Base-by-base conservation (phyloP, 2,329 filamentous ascomycete genomes). In the Phoma sp. region DNA sequence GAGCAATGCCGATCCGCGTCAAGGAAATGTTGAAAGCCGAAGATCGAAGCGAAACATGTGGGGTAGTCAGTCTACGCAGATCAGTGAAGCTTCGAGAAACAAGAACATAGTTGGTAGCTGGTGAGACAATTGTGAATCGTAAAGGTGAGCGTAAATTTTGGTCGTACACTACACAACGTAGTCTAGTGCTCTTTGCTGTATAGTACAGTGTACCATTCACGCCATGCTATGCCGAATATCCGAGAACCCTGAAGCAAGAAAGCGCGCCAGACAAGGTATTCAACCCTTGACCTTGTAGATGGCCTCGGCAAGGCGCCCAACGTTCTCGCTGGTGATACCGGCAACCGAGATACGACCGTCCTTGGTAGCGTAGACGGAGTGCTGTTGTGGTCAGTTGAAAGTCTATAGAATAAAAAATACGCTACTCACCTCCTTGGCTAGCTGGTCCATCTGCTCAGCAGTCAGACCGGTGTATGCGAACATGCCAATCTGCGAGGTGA, bases 311-410 rank as follows among this genome's bases (percentile, higher is more conserved):
- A 95, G 85, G 63, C 89, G 87, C 70, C 87, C 87, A 57, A 94
- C 90, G 72, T 94, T 94, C 67, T 82, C 88, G 64, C 79, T 85
- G 46, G 90, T 95, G 77, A 95, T 94, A 67, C 91, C 91, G 40
- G 91, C 91, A 50, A 95, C 90, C 41, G 89, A 92, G 76, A 95
- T 95, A 73, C 91, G 86, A 68, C 91, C 91, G 74, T 95, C 90
- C 83, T 92, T 95, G 79, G 95, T 98, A 64, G 93, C 94, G 77
- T 99, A 99, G 70, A 99, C 94, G 58, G 92, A 96, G 85, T 95
- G 91, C 83, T 86, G 58, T 38, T 4, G 35, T 19, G 29, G 60
- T 70, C 51, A 70, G 63, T 51, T 22, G 32, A 10, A 12, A 6
- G 19, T 21, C 21, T 24, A 9, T 19, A 13, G 3, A n/a, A 8